Percentiles rank a stretch among this genome's conserved stretches.
Evolutionary conservation across 164 flowering plant genomes (phyloP).

Genomic region (Annona squamosa): DNA sequence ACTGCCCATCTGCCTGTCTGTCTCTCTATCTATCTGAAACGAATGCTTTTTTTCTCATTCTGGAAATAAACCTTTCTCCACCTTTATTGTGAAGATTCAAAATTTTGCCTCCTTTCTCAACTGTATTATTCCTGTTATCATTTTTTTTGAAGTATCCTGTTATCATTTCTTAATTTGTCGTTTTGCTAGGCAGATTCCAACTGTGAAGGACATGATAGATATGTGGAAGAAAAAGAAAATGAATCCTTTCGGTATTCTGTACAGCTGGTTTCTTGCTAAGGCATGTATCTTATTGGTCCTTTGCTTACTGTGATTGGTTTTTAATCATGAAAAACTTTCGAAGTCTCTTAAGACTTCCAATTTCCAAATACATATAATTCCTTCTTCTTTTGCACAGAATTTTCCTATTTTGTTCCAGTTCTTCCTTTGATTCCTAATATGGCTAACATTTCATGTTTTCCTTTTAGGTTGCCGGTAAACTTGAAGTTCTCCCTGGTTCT

Average conservation of each 20-base stretch:
- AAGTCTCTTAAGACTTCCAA: constrained; percentile 1
- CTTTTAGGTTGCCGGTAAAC: constrained; percentile 65
- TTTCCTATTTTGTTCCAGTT: neutral
- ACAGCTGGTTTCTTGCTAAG: constrained; percentile 97
- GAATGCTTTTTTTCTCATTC: neutral
- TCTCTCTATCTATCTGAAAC: neutral
- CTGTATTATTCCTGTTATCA: neutral
- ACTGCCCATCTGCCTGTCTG: neutral
- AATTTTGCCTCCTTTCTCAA: neutral
- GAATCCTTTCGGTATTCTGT: constrained; percentile 68
- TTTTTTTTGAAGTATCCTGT: neutral
- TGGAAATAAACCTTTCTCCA: neutral
- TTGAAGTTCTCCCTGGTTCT: constrained; percentile 90
- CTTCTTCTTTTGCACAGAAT: neutral
- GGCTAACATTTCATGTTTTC: neutral
- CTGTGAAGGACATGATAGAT: constrained; percentile 74
- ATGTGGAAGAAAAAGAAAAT: constrained; percentile 68
- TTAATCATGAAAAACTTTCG: neutral
- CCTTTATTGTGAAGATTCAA: neutral
- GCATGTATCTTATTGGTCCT: constrained; percentile 27
- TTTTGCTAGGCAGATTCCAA: constrained; percentile 56
- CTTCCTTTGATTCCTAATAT: neutral
- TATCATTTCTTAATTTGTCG: too few species aligned
- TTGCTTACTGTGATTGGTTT: constrained; percentile 1
- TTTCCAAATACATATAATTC: neutral